Base-by-base conservation (phyloP, 495 filamentous ascomycete genomes). In the Talaromyces proteolyticus region DNA sequence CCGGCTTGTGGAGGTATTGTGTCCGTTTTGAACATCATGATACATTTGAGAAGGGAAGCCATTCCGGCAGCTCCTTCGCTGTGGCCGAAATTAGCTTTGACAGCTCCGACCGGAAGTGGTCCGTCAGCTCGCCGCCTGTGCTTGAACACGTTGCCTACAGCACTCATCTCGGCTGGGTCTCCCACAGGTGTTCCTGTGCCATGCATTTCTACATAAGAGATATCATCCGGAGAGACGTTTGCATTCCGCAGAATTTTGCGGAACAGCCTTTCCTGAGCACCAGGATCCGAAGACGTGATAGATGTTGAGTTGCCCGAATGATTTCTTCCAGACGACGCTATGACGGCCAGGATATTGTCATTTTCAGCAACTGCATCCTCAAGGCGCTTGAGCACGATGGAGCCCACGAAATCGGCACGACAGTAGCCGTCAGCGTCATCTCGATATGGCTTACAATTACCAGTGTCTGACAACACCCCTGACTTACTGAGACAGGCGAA, bases 361-460 rank as follows among this genome's bases (percentile, higher is more conserved):
- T 51, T 40, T 6, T 65, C 65, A 5, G 42, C 14, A 0, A 79
- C 24, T 3, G 75, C 74, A 17, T 63, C 44, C 3, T 51, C 45
- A 0, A 70, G 41, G 0, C 17, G 42, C 42, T 72, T 75, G 8
- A 78, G 24, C 17, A 60, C 67, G 0, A 78, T 36, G 0, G 65
- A 65, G 20, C 40, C 62, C 16, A 73, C 58, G 0, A 61, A 68
- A 54, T 89, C 86, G 3, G 73, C 87, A 8, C 85, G 72, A 0
- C 66, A 82, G 58, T 82, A 89, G 0, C 86, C 85, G 50, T 82
- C 73, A 0, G 81, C 85, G 18, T 63, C 56, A 3, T 67, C 65
- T 55, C 85, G 82, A 49, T 84, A 89, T 0, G 77, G 76, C 53
- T 78, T 71, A 39, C 78, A 85, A 6, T 47, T 45, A 2, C 58